These are phyloP conservation scores for Wickerhamomyces silvicola DNA, from an alignment of 805 yeast species.

Conservation along the genomic window DNA sequence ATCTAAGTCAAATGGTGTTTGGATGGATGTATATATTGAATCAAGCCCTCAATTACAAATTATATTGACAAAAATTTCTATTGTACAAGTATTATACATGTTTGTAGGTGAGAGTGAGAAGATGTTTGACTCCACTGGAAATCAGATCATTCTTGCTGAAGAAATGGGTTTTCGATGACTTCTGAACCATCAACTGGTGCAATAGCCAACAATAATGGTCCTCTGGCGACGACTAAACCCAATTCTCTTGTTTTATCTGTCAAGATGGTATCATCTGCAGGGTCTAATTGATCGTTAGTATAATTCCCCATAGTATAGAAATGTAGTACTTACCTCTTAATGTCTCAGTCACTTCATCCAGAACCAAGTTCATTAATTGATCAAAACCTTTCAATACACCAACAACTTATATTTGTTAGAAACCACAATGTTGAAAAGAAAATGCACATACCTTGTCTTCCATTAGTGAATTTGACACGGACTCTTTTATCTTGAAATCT, in stretches of 20 bases:
- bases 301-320: background rate
- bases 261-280: conserved; percentile 51
- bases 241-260: conserved; percentile 57
- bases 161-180: conserved; percentile 65
- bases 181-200: conserved; percentile 70
- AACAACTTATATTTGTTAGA: conserved; percentile 26
- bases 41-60: no score
- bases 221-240: conserved; percentile 80
- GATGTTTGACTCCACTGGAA: no score
- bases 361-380: conserved; percentile 71
- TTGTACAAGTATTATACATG: no score
- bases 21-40: no score
- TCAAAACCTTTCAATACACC: conserved; percentile 83
- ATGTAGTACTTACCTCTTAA: conserved; percentile 39
- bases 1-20: no score
- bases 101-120: no score
- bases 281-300: conserved; percentile 31
- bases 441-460: conserved; percentile 47
- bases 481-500: conserved; percentile 69
- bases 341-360: conserved; percentile 64
- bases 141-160: conserved; percentile 20
- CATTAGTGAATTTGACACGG: conserved; percentile 77
- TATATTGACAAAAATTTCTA: no score
- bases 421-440: background rate
- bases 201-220: conserved; percentile 67